These are phyloP conservation scores for Pseudocercospora macadamiae DNA, from an alignment of 2,329 filamentous ascomycete genomes.

Conservation along the genomic window DNA sequence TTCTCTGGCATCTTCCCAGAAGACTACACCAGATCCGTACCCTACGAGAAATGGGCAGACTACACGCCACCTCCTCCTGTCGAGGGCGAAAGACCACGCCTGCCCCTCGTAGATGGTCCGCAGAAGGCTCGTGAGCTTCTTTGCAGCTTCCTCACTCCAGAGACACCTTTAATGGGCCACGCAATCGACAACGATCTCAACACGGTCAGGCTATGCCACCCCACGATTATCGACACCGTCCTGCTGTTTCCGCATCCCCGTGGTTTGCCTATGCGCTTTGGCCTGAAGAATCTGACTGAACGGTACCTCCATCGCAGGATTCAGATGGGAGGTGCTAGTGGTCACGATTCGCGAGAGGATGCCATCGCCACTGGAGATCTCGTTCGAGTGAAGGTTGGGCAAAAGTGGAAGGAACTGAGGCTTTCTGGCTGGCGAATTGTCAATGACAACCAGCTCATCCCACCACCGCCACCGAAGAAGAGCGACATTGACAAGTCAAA, in stretches of 20 bases:
- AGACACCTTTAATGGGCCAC: constrained; percentile 86
- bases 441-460: constrained; percentile 47
- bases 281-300: constrained; percentile 74
- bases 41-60: constrained; percentile 48
- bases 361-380: constrained; percentile 86
- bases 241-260: constrained; percentile 77
- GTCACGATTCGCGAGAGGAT: constrained; percentile 93
- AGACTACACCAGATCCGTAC: constrained; percentile 70
- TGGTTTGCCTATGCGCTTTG: constrained; percentile 75
- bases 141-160: constrained; percentile 72
- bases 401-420: constrained; percentile 71
- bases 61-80: constrained; percentile 16
- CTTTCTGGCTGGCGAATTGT: constrained; percentile 67
- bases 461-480: constrained; percentile 14
- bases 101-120: constrained; percentile 78
- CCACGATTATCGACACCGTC: constrained; percentile 81
- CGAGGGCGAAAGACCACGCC: constrained; percentile 32
- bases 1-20: constrained; percentile 86
- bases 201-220: constrained; percentile 79
- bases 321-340: constrained; percentile 67
- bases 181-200: constrained; percentile 96
- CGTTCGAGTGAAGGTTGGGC: constrained; percentile 69
- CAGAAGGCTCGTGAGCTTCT: constrained; percentile 74
- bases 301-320: constrained; percentile 74
- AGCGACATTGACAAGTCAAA: constrained; percentile 1